Percentiles rank a stretch among this genome's conserved stretches.
phyloP scores from a whole-genome alignment of 306 rosid genomes.

The Psophocarpus tetragonolobus region DNA sequence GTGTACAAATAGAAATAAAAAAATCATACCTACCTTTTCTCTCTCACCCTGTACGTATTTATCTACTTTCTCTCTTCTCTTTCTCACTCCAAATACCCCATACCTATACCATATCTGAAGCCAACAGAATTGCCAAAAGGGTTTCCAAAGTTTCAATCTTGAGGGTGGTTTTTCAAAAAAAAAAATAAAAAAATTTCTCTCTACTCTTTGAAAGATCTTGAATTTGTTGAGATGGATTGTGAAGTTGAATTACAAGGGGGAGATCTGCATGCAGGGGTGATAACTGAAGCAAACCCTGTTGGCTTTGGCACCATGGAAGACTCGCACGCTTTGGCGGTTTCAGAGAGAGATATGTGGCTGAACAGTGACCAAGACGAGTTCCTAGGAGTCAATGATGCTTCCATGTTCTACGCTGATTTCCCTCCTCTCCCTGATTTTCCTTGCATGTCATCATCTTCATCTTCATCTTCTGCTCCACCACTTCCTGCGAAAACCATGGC shows the following conservation, averaged over 20 bases:
- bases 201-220: neutral
- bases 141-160: slow-evolving; percentile 27
- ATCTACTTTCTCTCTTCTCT: slow-evolving; percentile 46
- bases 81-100: neutral
- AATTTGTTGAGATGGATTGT: slow-evolving; percentile 30
- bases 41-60: slow-evolving; percentile 10
- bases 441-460: slow-evolving; percentile 94
- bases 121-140: slow-evolving; percentile 27
- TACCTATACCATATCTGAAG: neutral
- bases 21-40: slow-evolving; percentile 15
- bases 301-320: slow-evolving; percentile 40
- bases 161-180: neutral
- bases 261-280: slow-evolving; percentile 68
- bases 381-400: slow-evolving; percentile 48
- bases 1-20: slow-evolving; percentile 35
- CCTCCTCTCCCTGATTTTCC: slow-evolving; percentile 84
- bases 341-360: slow-evolving; percentile 62
- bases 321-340: slow-evolving; percentile 29
- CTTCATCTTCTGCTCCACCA: slow-evolving; percentile 56
- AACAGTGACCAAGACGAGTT: slow-evolving; percentile 45
- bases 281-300: slow-evolving; percentile 17
- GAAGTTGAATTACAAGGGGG: slow-evolving; percentile 30
- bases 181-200: too few relatives aligned
- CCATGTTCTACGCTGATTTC: slow-evolving; percentile 75
- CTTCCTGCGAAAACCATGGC: slow-evolving; percentile 48